Evolutionary conservation across 345 rosid species (phyloP), one percentile per base, ranked within the genome.

Genomic region (Syzygium grande): DNA sequence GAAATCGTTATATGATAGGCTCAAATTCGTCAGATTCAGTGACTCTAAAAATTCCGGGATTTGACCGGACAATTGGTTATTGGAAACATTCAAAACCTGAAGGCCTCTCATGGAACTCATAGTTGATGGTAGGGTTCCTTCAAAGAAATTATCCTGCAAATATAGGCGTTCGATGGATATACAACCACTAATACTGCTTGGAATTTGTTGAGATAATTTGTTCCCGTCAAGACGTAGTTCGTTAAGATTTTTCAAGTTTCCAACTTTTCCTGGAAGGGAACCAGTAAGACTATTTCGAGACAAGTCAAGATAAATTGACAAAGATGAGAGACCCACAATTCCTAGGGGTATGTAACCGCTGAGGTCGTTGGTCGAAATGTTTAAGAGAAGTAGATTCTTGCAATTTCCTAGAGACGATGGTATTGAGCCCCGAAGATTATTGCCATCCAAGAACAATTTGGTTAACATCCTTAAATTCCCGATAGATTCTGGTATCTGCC

Each of bases 401-500:
- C 87, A 86, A 7, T 61, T 55, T 7, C 87, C 68, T 34, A 86
- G 17, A 9, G 52, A 34, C 4, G 54, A 22, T 14, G 79, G 87
- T 59, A 86, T 86, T 14, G 53, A 14, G 29, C 87, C 87, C 5
- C 27, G n/a, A 21, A 86, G 87, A 23, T 61, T 85, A 52, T 91
- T 91, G 6, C 3, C 2, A 0, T 15, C 11, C 17, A 91, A 29
- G 8, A n/a, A 0, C 25, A 89, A 56, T 9, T 7, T 9, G 21
- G 11, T 5, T 6, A 87, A 16, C 15, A 13, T 16, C 22, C 59
- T 85, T 13, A 85, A 54, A 46, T 87, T 90, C 5, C 87, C 83
- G 2, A 89, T 7, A 43, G 87, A 88, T 25, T 65, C 9, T 4
- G 90, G 91, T 43, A 91, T 88, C 6, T 13, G n/a, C 54, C 91